A percentile compares a stretch with the other conserved stretches of the same genome.
These are phyloP conservation scores for Cruciata laevipes DNA, from an alignment of 257 asterid genomes.

Conservation along the genomic window DNA sequence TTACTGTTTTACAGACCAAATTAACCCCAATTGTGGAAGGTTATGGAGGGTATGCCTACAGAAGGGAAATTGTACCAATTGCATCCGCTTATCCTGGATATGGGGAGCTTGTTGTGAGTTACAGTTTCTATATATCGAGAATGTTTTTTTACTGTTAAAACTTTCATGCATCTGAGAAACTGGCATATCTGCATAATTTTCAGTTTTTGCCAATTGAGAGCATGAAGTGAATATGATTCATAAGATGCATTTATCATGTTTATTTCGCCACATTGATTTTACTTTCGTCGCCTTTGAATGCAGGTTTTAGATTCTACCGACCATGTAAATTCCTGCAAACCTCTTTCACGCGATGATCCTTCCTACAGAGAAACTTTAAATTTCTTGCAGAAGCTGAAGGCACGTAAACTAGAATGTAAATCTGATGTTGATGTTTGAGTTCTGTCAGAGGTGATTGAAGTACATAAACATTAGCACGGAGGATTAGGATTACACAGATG, in stretches of 20 bases:
- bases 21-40: conserved; percentile 98
- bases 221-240: not conserved
- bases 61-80: conserved; percentile 93
- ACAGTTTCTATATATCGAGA: not conserved
- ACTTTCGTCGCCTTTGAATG: conserved; percentile 7
- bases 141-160: not conserved
- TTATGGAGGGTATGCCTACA: conserved; percentile 94
- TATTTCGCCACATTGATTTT: not conserved
- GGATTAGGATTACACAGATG: not conserved
- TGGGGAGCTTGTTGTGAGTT: conserved; percentile 89
- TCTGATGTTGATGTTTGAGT: not conserved
- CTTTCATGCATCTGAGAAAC: not conserved
- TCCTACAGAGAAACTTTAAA: conserved; percentile 81
- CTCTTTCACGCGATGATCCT: conserved; percentile 73
- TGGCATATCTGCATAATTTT: not conserved
- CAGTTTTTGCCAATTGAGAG: not conserved
- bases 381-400: conserved; percentile 67
- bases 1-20: conserved; percentile 64
- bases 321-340: conserved; percentile 97
- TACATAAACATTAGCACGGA: too few relatives aligned
- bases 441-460: not conserved
- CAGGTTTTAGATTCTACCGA: conserved; percentile 97
- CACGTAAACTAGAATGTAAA: conserved; percentile 28
- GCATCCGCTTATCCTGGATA: conserved; percentile 98
- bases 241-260: not conserved